Base-by-base conservation (phyloP, 1,284 basidiomycete genomes). In the Cutaneotrichosporon cyanovorans region DNA sequence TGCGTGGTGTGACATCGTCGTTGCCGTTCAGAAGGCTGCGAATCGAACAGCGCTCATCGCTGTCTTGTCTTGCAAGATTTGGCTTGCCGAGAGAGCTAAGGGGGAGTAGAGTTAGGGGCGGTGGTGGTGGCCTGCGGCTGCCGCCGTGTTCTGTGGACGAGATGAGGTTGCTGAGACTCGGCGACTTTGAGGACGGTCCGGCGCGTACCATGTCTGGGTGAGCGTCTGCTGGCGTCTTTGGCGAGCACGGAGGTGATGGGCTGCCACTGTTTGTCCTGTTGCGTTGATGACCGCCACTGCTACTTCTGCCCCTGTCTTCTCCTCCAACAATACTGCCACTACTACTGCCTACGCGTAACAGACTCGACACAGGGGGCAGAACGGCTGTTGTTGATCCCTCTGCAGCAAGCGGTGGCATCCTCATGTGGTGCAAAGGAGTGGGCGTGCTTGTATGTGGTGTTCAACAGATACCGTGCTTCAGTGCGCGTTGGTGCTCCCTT, bases 1-100 rank as follows among this genome's bases (percentile, higher is more conserved):
- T 34, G 28, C 14, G 37, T 9, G 4, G 32, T 2, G 6, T 9
- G 40, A 10, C 19, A 15, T 6, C n/a, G 7, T 30, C 3, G 30
- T 2, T 31, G 15, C 36, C 47, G 34, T 53, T 53, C 21, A 53
- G 35, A 7, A 53, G 35, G 5, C 44, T 35, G 1, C 44, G 40
- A 20, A 53, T 53, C 34, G 35, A 46, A 20, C 44, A 44, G 11
- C 47, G 44, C 31, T 48, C 51, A 14, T 44, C 47, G 31, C 51
- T 51, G 21, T 28, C 48, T 36, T 32, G 37, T 33, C 38, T 25
- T 16, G 8, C 25, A 7, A 28, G 7, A 7, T 12, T 28, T 12
- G 25, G 25, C 25, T 28, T 28, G 25, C 25, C 25, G 8, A 28
- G 12, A 28, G 25, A 28, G 25, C 25, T 28, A 22, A 48, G 28